Conservation (phyloP, 2,329 filamentous ascomycete species). For the Epichloe glyceriae region DNA sequence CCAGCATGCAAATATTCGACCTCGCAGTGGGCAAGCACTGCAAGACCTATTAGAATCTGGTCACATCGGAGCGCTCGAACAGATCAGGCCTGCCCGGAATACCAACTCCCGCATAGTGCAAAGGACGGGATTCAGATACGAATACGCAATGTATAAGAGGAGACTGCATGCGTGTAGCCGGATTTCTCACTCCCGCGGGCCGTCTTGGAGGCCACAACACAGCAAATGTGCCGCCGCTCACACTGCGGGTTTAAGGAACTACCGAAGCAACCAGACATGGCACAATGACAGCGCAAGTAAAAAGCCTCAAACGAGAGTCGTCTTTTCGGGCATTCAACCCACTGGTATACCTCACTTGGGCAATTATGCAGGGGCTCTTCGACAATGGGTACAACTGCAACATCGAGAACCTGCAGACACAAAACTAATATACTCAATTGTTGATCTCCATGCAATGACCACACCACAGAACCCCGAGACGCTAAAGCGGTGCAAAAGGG, state of each 20-base stretch:
- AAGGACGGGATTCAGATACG: neutral
- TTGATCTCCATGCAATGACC: constrained; percentile 90
- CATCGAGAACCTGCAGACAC: constrained; percentile 39
- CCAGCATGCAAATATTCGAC: too few species aligned
- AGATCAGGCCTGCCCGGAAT: neutral
- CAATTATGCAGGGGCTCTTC: constrained; percentile 85
- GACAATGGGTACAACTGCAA: constrained; percentile 76
- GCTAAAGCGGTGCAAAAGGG: constrained; percentile 52
- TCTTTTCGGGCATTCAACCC: constrained; percentile 96
- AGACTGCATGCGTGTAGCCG: neutral
- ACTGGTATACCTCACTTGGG: constrained; percentile 89
- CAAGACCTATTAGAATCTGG: too few species aligned
- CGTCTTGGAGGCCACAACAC: neutral
- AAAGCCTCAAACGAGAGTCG: constrained; percentile 26
- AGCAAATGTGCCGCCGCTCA: neutral
- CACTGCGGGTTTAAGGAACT: neutral
- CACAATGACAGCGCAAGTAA: neutral
- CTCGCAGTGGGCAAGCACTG: too few species aligned
- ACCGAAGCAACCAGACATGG: neutral
- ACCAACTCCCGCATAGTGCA: neutral
- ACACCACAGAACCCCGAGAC: constrained; percentile 50
- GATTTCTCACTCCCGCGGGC: neutral
- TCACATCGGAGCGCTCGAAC: neutral
- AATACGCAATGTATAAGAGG: neutral
- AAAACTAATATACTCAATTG: constrained; percentile 70